Evolutionary conservation across 2,329 filamentous ascomycete genomes (phyloP).

Genomic region (Zymoseptoria tritici): DNA sequence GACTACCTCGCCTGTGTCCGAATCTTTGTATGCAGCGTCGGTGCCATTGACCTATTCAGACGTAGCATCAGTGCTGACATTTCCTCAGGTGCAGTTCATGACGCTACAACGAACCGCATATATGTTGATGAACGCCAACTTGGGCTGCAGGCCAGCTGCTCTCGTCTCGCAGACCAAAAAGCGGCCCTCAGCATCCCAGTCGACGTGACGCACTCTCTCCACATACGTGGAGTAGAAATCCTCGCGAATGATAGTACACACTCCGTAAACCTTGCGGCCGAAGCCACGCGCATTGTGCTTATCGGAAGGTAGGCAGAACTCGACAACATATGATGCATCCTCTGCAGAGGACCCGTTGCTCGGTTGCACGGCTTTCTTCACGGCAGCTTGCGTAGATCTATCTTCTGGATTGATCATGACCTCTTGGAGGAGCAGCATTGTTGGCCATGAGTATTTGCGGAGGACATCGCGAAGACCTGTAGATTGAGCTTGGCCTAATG

Average conservation of each 20-base stretch:
- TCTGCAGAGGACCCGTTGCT: conserved; percentile 12
- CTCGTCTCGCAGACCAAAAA: conserved; percentile 41
- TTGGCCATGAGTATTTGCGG: conserved; percentile 39
- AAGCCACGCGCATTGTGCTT: conserved; percentile 44
- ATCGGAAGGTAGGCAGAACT: conserved; percentile 44
- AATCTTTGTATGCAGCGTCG: conserved; percentile 38
- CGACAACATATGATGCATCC: conserved; percentile 36
- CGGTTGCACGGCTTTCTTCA: conserved; percentile 32
- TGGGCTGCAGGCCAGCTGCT: conserved; percentile 14
- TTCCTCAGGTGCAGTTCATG: not conserved
- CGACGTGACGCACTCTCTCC: conserved; percentile 32
- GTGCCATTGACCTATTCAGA: conserved; percentile 45
- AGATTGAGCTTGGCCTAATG: not conserved
- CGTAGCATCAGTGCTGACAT: not conserved
- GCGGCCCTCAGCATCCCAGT: conserved; percentile 48
- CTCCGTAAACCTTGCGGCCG: conserved; percentile 46
- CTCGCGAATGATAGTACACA: conserved; percentile 42
- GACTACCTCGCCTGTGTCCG: conserved; percentile 34
- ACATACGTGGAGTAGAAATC: conserved; percentile 33
- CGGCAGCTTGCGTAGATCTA: conserved; percentile 31
- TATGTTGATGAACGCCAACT: conserved; percentile 45
- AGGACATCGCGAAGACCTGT: conserved; percentile 35
- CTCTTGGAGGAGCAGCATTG: conserved; percentile 43
- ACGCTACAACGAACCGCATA: conserved; percentile 28
- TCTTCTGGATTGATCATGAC: conserved; percentile 42